Evolutionary conservation across 805 yeast genomes (phyloP).

Genomic region (Brettanomyces bruxellensis): DNA sequence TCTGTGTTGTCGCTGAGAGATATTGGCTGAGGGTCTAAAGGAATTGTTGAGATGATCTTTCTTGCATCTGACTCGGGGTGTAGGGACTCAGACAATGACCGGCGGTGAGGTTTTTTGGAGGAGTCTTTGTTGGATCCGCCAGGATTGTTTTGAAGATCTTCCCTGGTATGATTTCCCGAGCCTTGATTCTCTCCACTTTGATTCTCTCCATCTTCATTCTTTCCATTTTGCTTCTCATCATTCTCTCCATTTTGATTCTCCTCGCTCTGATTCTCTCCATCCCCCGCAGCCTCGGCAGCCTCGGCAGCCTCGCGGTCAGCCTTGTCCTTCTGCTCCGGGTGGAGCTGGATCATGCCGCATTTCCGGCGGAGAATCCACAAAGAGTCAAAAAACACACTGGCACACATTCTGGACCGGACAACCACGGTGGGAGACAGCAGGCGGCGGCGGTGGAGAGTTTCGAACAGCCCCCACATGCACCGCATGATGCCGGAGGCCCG

Average conservation of each 20-base stretch:
- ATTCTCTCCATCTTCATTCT: constrained; percentile 20
- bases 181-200: constrained; percentile 2
- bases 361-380: constrained; percentile 76
- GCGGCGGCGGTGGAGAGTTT: constrained; percentile 49
- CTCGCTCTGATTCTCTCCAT: constrained; percentile 3
- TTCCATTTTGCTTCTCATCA: too few relatives aligned
- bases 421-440: constrained; percentile 36
- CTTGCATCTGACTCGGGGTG: constrained; percentile 69
- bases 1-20: constrained; percentile 21
- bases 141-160: constrained; percentile 12
- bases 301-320: constrained; percentile 12
- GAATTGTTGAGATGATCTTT: constrained; percentile 67
- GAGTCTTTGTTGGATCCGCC: constrained; percentile 12
- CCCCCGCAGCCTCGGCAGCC: neutral
- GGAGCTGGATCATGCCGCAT: constrained; percentile 74
- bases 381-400: constrained; percentile 87
- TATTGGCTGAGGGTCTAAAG: constrained; percentile 78
- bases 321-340: constrained; percentile 20
- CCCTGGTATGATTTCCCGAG: neutral
- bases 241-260: constrained; percentile 11
- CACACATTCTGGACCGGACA: constrained; percentile 81
- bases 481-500: constrained; percentile 91
- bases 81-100: constrained; percentile 44
- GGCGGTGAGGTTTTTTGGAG: constrained; percentile 15
- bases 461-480: constrained; percentile 85